Base-by-base conservation (phyloP, 257 asterid species). In the Galeopsis tetrahit region DNA sequence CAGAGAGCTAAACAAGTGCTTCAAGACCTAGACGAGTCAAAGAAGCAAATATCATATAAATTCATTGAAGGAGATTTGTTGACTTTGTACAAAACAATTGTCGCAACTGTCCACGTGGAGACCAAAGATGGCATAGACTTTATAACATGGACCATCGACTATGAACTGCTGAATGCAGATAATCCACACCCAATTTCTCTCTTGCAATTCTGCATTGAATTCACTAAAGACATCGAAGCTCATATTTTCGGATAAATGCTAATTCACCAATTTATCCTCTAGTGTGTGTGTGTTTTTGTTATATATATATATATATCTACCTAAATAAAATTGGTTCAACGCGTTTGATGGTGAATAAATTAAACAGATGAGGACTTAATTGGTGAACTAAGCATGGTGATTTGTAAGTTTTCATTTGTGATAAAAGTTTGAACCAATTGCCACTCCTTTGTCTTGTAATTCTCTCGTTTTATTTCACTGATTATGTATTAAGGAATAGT, bases 101-200 rank as follows among this genome's bases (percentile, higher is more conserved):
- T 71, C 2, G 3, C 71, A 21, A 78, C 74, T 28, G 1, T 55
- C 10, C 81, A 78, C 7, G 70, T 82, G 1, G 83, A 82, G 66
- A 63, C 77, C 31, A 82, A 42, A 46, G 53, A 43, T 1, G 76
- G 75, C 0, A 31, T 48, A 38, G 79, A 78, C 44, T 34, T 66
- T 64, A 39, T 82, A 5, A 75, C 83, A 2, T 78, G 81, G 81
- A 82, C 85, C n/a, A 44, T 78, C 9, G 77, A 78, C 5, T 82
- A 78, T 21, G 79, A 75, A 79, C 66, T 63, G 28, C 3, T 74
- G n/a, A 71, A 62, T 10, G 44, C 72, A 4, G 80, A 81, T 0
- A 71, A 36, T 59, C 67, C 80, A 14, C 70, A 78, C 59, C 73
- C 70, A 35, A 0, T 43, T 49, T 1, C 70, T 2, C 56, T 77